phyloP scores from a whole-genome alignment of 2,329 filamentous ascomycete genomes.

The Colletotrichum destructivum region DNA sequence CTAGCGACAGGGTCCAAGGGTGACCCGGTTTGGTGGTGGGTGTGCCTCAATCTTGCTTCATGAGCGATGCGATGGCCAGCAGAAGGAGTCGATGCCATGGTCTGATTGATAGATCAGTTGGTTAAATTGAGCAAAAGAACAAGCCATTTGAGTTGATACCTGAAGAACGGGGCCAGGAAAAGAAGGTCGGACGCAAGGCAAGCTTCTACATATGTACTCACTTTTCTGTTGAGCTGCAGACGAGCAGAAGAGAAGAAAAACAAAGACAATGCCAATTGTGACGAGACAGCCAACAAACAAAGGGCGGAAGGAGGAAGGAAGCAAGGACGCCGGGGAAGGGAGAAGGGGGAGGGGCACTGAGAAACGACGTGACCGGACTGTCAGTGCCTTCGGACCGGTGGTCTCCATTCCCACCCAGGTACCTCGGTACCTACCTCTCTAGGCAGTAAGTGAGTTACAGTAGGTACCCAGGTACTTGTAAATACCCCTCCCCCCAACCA shows the following conservation, averaged over 20 bases:
- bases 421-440: neutral
- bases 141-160: neutral
- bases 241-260: neutral
- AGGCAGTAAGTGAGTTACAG: too few species aligned
- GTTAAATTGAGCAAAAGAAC: neutral
- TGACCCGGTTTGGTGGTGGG: neutral
- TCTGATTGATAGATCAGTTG: conserved; percentile 16
- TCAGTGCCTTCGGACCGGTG: neutral
- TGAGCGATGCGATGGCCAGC: conserved; percentile 16
- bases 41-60: conserved; percentile 3
- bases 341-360: conserved; percentile 8
- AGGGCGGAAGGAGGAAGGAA: neutral
- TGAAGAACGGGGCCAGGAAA: neutral
- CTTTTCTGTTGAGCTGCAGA: neutral
- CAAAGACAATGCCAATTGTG: neutral
- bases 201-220: neutral
- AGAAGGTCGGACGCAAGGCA: neutral
- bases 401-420: neutral
- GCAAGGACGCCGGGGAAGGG: neutral
- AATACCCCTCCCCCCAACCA: too few species aligned
- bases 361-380: conserved; percentile 19
- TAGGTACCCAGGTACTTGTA: too few species aligned
- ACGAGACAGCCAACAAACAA: neutral
- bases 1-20: conserved; percentile 25
- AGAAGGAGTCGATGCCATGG: conserved; percentile 2